These are phyloP conservation scores for Huntiella moniliformis DNA, from an alignment of 2,329 filamentous ascomycete species.

Conservation along the genomic window DNA sequence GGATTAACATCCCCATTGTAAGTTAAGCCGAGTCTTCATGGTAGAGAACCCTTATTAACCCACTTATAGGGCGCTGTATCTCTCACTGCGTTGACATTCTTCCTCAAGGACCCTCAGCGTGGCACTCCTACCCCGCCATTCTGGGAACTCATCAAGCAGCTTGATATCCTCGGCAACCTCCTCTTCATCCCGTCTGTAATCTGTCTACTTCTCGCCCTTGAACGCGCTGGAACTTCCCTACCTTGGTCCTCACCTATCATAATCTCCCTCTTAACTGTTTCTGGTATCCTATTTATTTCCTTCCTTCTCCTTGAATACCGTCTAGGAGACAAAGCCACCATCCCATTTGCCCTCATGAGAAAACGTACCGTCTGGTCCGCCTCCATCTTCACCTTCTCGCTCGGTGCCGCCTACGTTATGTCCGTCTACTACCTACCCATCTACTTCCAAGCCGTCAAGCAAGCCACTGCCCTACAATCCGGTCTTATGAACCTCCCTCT, in stretches of 20 bases:
- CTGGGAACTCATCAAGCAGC: conserved; percentile 15
- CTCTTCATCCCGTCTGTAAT: conserved; percentile 15
- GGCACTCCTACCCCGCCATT: conserved; percentile 11
- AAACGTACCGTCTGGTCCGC: conserved; percentile 23
- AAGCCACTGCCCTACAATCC: conserved; percentile 19
- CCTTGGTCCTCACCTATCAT: conserved; percentile 13
- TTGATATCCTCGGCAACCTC: conserved; percentile 15
- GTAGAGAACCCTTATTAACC: neutral
- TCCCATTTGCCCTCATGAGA: conserved; percentile 24
- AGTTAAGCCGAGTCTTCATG: neutral
- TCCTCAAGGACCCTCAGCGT: conserved; percentile 11
- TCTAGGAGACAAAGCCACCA: conserved; percentile 23
- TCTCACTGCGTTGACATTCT: conserved; percentile 3
- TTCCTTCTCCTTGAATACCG: conserved; percentile 23
- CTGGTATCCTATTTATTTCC: conserved; percentile 17
- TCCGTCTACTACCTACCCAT: conserved; percentile 20
- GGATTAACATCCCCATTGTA: conserved; percentile 19
- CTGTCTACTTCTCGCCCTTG: conserved; percentile 24
- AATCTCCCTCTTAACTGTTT: conserved; percentile 18
- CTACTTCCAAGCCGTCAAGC: conserved; percentile 23
- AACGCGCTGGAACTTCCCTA: conserved; percentile 20
- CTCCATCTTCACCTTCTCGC: conserved; percentile 21
- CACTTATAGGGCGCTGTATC: conserved; percentile 6
- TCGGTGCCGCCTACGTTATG: conserved; percentile 18
- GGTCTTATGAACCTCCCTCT: conserved; percentile 21